Conservation (phyloP, 352 stramenopile genomes). For the Pythium chondricola region DNA sequence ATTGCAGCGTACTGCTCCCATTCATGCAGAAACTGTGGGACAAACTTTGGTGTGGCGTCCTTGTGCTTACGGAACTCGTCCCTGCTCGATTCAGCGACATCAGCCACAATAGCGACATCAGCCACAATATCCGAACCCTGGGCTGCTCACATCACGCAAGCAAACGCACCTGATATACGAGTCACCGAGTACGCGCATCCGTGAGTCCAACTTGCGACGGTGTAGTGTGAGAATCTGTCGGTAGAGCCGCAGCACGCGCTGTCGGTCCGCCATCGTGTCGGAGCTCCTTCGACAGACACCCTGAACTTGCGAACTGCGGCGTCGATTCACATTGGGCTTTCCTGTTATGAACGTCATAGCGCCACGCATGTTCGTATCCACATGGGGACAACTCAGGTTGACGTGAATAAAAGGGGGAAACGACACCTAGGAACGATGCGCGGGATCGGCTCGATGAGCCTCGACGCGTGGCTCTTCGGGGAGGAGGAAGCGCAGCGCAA, state of each 20-base stretch:
- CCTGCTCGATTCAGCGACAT: slow-evolving; percentile 11
- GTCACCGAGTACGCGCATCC: slow-evolving; percentile 81
- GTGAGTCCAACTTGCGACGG: slow-evolving; percentile 57
- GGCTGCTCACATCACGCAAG: not conserved
- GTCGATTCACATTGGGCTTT: not conserved
- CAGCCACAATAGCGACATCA: not conserved
- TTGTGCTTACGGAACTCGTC: slow-evolving; percentile 86
- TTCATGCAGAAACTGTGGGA: slow-evolving; percentile 67
- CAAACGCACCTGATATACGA: slow-evolving; percentile 60
- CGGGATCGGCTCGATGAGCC: slow-evolving; percentile 51
- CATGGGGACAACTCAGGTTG: slow-evolving; percentile 7
- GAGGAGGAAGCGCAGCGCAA: slow-evolving; percentile 32
- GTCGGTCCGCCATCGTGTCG: slow-evolving; percentile 24
- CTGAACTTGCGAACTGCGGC: too few relatives aligned
- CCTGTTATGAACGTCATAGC: slow-evolving; percentile 7
- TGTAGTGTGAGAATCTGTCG: slow-evolving; percentile 76
- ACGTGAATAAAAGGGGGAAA: not conserved
- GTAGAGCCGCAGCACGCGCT: slow-evolving; percentile 64
- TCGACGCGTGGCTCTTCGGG: slow-evolving; percentile 80
- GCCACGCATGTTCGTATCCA: slow-evolving; percentile 3
- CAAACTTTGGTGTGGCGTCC: slow-evolving; percentile 63
- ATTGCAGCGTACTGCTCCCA: slow-evolving; percentile 67
- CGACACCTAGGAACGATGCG: slow-evolving; percentile 21
- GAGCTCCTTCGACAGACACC: too few relatives aligned
- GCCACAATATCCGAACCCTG: not conserved